Percentiles rank a stretch among this genome's conserved stretches.
Evolutionary conservation across 75 land plant genomes (phyloP).

Genomic region (Azolla pinnata): DNA sequence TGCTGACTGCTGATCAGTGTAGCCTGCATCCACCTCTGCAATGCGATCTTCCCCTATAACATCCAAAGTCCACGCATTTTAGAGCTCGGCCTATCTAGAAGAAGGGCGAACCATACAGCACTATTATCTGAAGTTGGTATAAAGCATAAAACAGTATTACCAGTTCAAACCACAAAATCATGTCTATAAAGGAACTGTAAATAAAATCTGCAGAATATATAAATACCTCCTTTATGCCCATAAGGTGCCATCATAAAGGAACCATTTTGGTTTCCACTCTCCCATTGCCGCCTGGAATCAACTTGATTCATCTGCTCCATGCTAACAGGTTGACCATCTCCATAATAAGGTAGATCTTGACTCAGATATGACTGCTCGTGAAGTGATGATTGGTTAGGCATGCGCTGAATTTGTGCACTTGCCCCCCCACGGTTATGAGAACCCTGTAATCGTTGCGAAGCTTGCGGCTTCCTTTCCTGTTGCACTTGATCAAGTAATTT

Average conservation of each 20-base stretch:
- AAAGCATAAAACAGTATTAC: too few relatives aligned
- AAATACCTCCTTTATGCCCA: slow-evolving; percentile 44
- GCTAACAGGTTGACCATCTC: slow-evolving; percentile 51
- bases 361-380: slow-evolving; percentile 28
- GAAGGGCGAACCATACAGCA: too few relatives aligned
- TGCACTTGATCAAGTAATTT: slow-evolving; percentile 69
- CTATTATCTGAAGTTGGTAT: too few relatives aligned
- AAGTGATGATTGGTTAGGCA: slow-evolving; percentile 45
- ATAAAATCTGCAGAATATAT: slow-evolving; percentile 34
- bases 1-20: slow-evolving; percentile 26
- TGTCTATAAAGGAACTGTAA: slow-evolving; percentile 21
- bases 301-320: slow-evolving; percentile 48
- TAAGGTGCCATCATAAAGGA: slow-evolving; percentile 53
- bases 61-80: too few relatives aligned
- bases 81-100: too few relatives aligned
- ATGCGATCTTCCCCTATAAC: slow-evolving; percentile 36
- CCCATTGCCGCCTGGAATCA: slow-evolving; percentile 41
- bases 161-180: too few relatives aligned
- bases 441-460: slow-evolving; percentile 27
- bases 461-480: slow-evolving; percentile 40
- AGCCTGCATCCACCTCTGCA: slow-evolving; percentile 25
- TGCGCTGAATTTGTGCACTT: slow-evolving; percentile 35
- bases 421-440: slow-evolving; percentile 26
- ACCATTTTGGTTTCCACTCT: slow-evolving; percentile 5
- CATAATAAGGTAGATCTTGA: slow-evolving; percentile 18